Evolutionary conservation across 1,284 basidiomycete genomes (phyloP).

Genomic region (Peniophora sp.): DNA sequence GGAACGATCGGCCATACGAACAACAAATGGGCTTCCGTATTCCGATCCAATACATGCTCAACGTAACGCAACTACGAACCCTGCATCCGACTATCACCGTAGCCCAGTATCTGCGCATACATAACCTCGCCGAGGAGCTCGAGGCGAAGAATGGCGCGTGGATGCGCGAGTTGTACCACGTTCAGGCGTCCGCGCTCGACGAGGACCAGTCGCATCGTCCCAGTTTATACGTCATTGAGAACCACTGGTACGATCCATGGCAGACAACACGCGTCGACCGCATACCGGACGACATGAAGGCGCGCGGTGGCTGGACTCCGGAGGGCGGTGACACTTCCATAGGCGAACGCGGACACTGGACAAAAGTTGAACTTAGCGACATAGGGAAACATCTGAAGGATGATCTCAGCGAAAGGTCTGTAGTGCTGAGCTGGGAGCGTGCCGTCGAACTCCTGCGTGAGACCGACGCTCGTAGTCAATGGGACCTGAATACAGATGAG

Average conservation of each 20-base stretch:
- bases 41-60: constrained; percentile 34
- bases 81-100: constrained; percentile 29
- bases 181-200: constrained; percentile 10
- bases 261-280: constrained; percentile 26
- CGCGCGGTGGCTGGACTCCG: constrained; percentile 19
- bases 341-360: constrained; percentile 14
- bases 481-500: constrained; percentile 16
- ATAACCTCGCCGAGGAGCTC: constrained; percentile 21
- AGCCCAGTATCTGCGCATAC: constrained; percentile 33
- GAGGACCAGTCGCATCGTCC: constrained; percentile 8
- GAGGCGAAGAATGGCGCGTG: constrained; percentile 32
- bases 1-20: constrained; percentile 30
- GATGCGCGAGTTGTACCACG: constrained; percentile 23
- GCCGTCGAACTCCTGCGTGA: neutral
- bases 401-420: neutral
- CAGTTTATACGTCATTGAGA: constrained; percentile 26
- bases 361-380: neutral
- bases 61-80: constrained; percentile 31
- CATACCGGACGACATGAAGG: constrained; percentile 22
- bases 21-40: constrained; percentile 33
- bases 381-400: neutral
- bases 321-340: constrained; percentile 12
- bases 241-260: constrained; percentile 28
- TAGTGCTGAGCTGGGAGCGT: neutral
- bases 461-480: constrained; percentile 7